Evolutionary conservation across 352 stramenopile species (phyloP).

Genomic region (Globisporangium nunn): DNA sequence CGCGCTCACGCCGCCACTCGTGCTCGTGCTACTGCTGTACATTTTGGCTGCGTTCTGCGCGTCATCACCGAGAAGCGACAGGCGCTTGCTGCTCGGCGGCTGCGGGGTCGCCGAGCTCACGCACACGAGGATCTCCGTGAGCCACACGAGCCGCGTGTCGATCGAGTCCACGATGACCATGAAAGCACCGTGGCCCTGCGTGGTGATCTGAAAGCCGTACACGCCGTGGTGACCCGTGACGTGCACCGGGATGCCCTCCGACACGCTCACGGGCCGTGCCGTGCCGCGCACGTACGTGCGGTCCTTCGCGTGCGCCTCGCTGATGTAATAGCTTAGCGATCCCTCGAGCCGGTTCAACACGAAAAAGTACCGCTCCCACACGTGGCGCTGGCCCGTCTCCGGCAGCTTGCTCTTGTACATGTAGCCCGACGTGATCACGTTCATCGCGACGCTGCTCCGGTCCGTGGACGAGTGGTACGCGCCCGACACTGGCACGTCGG

Average conservation of each 20-base stretch:
- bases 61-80: slow-evolving; percentile 51
- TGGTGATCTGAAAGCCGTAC: slow-evolving; percentile 85
- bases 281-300: slow-evolving; percentile 81
- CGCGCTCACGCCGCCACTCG: slow-evolving; percentile 13
- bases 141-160: slow-evolving; percentile 71
- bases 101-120: slow-evolving; percentile 42
- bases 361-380: slow-evolving; percentile 86
- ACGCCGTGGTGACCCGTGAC: slow-evolving; percentile 61
- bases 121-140: slow-evolving; percentile 70
- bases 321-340: slow-evolving; percentile 82
- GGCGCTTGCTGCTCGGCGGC: slow-evolving; percentile 33
- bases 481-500: slow-evolving; percentile 36
- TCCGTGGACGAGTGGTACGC: slow-evolving; percentile 12
- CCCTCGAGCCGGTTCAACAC: slow-evolving; percentile 70
- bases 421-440: slow-evolving; percentile 76
- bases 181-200: slow-evolving; percentile 76
- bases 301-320: slow-evolving; percentile 77
- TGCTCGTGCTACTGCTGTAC: slow-evolving; percentile 21
- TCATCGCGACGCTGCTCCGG: slow-evolving; percentile 26
- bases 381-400: slow-evolving; percentile 67
- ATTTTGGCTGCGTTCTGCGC: slow-evolving; percentile 13
- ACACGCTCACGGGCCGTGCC: slow-evolving; percentile 66
- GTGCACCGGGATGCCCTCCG: slow-evolving; percentile 69
- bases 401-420: slow-evolving; percentile 88
- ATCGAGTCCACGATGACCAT: slow-evolving; percentile 85